Evolutionary conservation across 805 yeast species (phyloP), one percentile per base, ranked within the genome.

Genomic region (Brettanomyces nanus): DNA sequence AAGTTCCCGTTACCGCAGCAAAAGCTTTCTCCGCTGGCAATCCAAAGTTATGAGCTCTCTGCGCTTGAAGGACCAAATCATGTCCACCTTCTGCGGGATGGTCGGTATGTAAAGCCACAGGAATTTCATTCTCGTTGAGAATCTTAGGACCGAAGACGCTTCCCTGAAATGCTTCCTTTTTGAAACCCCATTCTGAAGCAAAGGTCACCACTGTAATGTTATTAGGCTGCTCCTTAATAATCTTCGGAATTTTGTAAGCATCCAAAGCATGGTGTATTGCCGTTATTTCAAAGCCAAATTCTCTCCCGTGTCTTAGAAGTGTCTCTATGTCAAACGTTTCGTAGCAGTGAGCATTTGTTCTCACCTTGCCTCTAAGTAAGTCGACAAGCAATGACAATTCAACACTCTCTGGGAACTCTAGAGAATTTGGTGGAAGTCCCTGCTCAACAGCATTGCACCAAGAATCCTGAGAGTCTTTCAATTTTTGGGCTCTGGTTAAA

Each of bases 151-250:
- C 21, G 17, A 32, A 32, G 13, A 32, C 35, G 18, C 35, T 32
- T 18, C 35, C 35, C 21, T 32, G 35, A 14, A 32, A 32, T 5
- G 35, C 35, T 22, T 32, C 35, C 27, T 32, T 32, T 14, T 32
- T 32, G 27, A 32, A 32, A n/a, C 35, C 35, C 35, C 35, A 32
- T 22, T 32, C 35, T 13, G 14, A 9, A 6, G 35, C 25, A 32
- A 32, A 32, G 11, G 35, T 32, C 14, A 20, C 35, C 14, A 32
- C 18, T 7, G 19, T 20, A 9, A 32, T 18, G 13, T 32, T 32
- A n/a, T 14, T 14, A 20, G 25, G 27, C 14, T 32, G 35, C 14
- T 21, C n/a, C 18, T 4, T 32, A 18, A 32, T 20, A 9, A 32
- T 32, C 6, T 32, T 19, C 17, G 35, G 35, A 32, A 32, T 32